Conservation (phyloP, 495 filamentous ascomycete species). For the Terfezia claveryi region DNA sequence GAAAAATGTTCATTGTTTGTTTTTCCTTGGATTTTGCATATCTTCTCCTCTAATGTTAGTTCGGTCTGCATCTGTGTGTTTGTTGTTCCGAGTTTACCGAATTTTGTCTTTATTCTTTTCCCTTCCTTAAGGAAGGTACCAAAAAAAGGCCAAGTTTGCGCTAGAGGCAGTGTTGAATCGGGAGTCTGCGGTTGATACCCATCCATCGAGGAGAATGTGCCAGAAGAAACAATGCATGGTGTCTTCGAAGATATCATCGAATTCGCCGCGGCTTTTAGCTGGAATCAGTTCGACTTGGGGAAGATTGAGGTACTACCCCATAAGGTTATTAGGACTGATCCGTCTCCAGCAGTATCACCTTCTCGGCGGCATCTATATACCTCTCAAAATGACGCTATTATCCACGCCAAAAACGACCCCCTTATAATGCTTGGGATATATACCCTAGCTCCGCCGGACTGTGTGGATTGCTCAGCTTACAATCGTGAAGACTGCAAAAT, state of each 20-base stretch:
- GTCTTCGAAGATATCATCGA: background rate
- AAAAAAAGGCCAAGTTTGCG: too few species aligned
- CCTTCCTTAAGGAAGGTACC: too few species aligned
- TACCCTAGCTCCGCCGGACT: background rate
- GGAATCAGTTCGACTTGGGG: too few species aligned
- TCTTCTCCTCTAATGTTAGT: too few species aligned
- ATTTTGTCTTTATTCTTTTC: too few species aligned
- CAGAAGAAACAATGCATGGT: background rate
- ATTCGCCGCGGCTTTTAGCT: background rate
- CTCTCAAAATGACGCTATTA: background rate
- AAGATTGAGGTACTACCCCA: background rate
- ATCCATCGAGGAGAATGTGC: background rate
- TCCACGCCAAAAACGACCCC: background rate
- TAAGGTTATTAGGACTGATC: background rate
- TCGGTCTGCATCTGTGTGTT: too few species aligned
- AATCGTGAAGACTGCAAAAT: too few species aligned
- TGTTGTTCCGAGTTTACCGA: too few species aligned
- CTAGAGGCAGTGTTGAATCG: too few species aligned
- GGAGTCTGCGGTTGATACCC: too few species aligned
- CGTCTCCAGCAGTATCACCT: background rate
- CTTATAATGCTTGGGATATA: background rate
- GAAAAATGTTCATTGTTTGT: too few species aligned
- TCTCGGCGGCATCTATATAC: background rate
- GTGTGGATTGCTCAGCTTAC: background rate
- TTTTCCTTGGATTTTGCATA: too few species aligned